A percentile compares a stretch with the other conserved stretches of the same genome.
Evolutionary conservation across 129 eudicot genomes (phyloP).

Genomic region (Saussurea involucrata): DNA sequence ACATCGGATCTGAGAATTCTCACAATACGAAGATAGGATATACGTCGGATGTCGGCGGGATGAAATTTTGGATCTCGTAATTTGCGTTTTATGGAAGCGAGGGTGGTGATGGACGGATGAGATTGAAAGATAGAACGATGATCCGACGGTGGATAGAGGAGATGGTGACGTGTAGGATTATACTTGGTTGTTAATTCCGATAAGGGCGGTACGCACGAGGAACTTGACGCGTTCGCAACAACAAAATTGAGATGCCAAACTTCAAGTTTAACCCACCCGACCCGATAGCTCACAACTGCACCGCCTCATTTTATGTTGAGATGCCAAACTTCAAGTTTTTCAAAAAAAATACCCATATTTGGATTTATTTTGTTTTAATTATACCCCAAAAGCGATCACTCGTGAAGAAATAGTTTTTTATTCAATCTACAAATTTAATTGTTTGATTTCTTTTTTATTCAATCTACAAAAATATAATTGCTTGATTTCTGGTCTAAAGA

Average conservation of each 20-base stretch:
- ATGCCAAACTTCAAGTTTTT: not conserved
- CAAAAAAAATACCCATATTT: not conserved
- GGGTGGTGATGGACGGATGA: conserved; percentile 15
- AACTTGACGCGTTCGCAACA: not conserved
- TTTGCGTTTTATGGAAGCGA: conserved; percentile 10
- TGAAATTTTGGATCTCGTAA: not conserved
- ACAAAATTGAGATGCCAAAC: not conserved
- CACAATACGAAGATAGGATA: not conserved
- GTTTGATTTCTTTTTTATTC: too few relatives aligned
- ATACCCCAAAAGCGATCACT: too few relatives aligned
- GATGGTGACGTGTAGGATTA: conserved; percentile 19
- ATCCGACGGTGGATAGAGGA: conserved; percentile 13
- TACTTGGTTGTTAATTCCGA: too few relatives aligned
- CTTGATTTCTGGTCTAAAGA: too few relatives aligned
- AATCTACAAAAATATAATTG: too few relatives aligned
- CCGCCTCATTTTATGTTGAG: not conserved
- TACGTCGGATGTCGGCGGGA: not conserved
- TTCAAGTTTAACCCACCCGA: not conserved
- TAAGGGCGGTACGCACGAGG: not conserved
- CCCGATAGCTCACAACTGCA: not conserved
- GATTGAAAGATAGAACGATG: not conserved
- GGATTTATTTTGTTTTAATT: not conserved
- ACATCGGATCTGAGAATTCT: not conserved
- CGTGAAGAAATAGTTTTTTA: too few relatives aligned
- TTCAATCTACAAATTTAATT: too few relatives aligned